phyloP scores from a whole-genome alignment of 2,329 filamentous ascomycete genomes.

The Cladosporium velox region DNA sequence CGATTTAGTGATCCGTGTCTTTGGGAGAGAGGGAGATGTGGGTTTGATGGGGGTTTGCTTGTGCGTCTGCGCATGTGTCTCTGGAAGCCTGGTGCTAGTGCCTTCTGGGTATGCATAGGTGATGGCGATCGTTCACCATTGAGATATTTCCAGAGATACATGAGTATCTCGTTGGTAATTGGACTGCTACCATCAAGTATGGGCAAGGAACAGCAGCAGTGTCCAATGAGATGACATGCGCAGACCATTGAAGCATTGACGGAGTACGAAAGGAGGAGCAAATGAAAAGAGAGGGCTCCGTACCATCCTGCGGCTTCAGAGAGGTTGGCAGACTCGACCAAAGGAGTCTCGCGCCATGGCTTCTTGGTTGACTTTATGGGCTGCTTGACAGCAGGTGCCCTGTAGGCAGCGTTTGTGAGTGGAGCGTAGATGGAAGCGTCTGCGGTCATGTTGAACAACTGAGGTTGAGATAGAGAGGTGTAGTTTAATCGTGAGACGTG shows the following conservation, averaged over 20 bases:
- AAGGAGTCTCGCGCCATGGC: conserved; percentile 72
- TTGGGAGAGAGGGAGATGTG: not conserved
- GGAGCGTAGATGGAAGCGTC: conserved; percentile 10
- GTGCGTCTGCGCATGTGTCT: not conserved
- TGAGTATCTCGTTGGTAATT: not conserved
- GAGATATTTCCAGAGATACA: not conserved
- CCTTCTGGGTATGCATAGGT: no score
- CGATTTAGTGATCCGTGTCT: conserved; percentile 38
- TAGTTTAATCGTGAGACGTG: not conserved
- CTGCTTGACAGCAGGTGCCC: conserved; percentile 9
- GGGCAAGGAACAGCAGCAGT: not conserved
- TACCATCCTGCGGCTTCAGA: conserved; percentile 74
- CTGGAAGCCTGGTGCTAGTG: no score
- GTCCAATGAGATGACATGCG: not conserved
- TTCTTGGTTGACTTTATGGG: conserved; percentile 24
- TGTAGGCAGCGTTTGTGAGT: conserved; percentile 10
- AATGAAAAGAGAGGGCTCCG: conserved; percentile 31
- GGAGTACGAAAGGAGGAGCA: not conserved
- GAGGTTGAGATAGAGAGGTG: not conserved
- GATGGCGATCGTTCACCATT: not conserved
- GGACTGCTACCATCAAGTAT: not conserved
- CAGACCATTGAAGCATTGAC: not conserved
- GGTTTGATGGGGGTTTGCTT: conserved; percentile 15
- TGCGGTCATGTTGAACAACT: conserved; percentile 11
- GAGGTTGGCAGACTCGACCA: conserved; percentile 66